Conservation (phyloP, 2,329 filamentous ascomycete species). For the Cryphonectria parasitica region DNA sequence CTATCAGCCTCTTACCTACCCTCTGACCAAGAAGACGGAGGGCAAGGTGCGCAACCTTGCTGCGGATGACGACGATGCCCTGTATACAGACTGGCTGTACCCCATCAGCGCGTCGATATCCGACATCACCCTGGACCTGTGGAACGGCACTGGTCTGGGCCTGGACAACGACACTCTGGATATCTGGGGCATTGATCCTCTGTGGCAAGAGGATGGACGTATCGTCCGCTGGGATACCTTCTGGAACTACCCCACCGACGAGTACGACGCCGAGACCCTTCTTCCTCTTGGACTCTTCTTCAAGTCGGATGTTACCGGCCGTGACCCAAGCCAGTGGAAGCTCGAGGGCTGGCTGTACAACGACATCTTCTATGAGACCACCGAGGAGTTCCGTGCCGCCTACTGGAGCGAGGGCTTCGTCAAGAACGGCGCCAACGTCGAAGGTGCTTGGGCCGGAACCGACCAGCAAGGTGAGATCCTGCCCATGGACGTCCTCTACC, state of each 20-base stretch:
- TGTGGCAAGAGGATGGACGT: conserved; percentile 45
- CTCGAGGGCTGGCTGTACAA: conserved; percentile 59
- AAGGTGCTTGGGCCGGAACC: conserved; percentile 51
- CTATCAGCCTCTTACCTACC: conserved; percentile 46
- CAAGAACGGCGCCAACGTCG: conserved; percentile 51
- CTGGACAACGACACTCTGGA: conserved; percentile 47
- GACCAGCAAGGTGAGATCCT: conserved; percentile 44
- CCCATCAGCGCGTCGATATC: conserved; percentile 41
- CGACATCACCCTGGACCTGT: conserved; percentile 51
- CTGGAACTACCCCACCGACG: conserved; percentile 42
- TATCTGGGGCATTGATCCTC: conserved; percentile 47
- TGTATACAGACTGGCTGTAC: conserved; percentile 41
- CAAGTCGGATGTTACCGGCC: conserved; percentile 52
- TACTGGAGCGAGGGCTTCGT: conserved; percentile 48
- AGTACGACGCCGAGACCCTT: conserved; percentile 48
- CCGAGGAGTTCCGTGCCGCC: conserved; percentile 50
- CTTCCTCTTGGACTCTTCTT: conserved; percentile 51
- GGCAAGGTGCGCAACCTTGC: conserved; percentile 47
- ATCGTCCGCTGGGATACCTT: conserved; percentile 54
- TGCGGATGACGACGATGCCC: conserved; percentile 38
- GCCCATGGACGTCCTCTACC: conserved; percentile 41
- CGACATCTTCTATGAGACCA: conserved; percentile 55
- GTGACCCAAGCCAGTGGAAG: conserved; percentile 54
- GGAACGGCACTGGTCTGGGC: conserved; percentile 44
- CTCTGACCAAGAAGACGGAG: conserved; percentile 45